Evolutionary conservation across 257 asterid species (phyloP).

Genomic region (Salvia rosmarinus): DNA sequence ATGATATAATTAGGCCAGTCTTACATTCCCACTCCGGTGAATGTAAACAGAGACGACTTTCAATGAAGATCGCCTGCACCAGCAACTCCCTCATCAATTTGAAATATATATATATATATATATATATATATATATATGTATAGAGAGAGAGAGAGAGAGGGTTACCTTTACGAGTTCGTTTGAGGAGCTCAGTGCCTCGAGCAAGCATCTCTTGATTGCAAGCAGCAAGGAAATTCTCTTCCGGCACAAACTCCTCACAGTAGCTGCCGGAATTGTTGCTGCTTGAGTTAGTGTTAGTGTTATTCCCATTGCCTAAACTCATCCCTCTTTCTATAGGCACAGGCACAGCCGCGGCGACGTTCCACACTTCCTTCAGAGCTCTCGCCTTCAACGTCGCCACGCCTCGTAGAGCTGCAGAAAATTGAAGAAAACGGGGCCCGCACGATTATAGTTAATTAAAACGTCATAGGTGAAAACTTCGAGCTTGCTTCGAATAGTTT

Average conservation of each 20-base stretch:
- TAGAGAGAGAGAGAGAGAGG: background rate
- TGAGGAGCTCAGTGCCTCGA: constrained; percentile 88
- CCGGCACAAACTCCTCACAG: constrained; percentile 65
- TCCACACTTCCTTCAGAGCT: constrained; percentile 94
- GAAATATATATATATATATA: too few species aligned
- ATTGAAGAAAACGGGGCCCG: too few species aligned
- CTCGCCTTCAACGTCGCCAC: constrained; percentile 98
- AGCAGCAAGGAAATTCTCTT: constrained; percentile 84
- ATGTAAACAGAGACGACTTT: constrained; percentile 92
- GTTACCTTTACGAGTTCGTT: constrained; percentile 80
- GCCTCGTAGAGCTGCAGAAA: constrained; percentile 70
- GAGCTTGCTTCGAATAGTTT: background rate
- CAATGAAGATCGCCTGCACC: constrained; percentile 91
- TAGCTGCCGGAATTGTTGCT: constrained; percentile 47
- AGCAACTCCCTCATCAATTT: background rate
- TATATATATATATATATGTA: too few species aligned
- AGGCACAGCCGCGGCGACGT: constrained; percentile 81
- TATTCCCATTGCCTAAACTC: constrained; percentile 43
- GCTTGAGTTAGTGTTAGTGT: constrained; percentile 36
- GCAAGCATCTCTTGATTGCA: constrained; percentile 96
- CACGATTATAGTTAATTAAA: background rate
- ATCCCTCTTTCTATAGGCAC: constrained; percentile 70
- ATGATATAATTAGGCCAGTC: background rate
- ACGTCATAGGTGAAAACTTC: background rate
- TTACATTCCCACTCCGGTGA: constrained; percentile 84